Percentiles rank a stretch among this genome's conserved stretches.
These are phyloP conservation scores for Chaetomium sp. DNA, from an alignment of 2,329 filamentous ascomycete species.

Conservation along the genomic window DNA sequence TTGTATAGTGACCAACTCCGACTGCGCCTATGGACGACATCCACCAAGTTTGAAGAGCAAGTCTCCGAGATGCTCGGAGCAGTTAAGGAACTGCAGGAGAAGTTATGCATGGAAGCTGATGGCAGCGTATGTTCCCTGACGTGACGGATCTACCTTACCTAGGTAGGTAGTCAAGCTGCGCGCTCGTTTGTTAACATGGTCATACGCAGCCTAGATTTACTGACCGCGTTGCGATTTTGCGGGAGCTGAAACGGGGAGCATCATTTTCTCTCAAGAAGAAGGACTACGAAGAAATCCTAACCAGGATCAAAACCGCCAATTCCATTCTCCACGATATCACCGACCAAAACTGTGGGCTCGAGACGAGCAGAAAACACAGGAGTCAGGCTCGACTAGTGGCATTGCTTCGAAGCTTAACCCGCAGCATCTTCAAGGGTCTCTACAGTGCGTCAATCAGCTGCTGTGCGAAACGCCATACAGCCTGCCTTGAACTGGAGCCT, in stretches of 20 bases:
- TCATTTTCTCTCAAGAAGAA: not conserved
- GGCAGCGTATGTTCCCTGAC: not conserved
- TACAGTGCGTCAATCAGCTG: not conserved
- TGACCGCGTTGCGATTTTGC: not conserved
- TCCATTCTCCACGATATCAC: not conserved
- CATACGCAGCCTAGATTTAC: not conserved
- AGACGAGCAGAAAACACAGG: not conserved
- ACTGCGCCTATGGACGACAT: not conserved
- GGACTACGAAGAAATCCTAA: not conserved
- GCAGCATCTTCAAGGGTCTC: not conserved
- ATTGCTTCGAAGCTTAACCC: not conserved
- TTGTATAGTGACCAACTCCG: not conserved
- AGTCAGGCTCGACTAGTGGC: not conserved
- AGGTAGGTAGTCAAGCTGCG: too few species aligned
- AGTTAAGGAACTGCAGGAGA: not conserved
- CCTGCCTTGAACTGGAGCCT: not conserved
- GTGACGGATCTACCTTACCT: too few species aligned
- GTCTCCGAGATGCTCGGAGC: not conserved
- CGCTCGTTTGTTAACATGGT: not conserved
- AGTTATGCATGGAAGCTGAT: not conserved
- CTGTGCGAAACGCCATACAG: not conserved
- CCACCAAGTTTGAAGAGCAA: not conserved
- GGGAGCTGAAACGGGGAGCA: not conserved
- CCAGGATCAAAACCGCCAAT: not conserved
- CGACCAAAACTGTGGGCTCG: not conserved